Evolutionary conservation across 495 filamentous ascomycete species (phyloP), one percentile per base, ranked within the genome.

Genomic region (Aspergillus ellipticus): DNA sequence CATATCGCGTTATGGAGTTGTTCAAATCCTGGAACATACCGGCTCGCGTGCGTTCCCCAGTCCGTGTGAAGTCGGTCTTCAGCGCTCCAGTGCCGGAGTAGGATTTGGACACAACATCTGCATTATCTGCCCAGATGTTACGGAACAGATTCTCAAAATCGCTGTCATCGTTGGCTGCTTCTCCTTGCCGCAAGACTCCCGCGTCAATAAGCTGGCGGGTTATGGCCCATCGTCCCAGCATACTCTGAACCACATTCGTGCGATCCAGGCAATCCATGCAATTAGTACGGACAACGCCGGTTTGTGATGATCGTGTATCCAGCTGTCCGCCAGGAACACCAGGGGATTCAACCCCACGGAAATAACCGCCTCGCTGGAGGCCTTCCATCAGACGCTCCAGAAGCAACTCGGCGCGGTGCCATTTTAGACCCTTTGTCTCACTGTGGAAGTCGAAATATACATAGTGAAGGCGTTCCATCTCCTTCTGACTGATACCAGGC

Each of bases 201-300:
- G 92, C 75, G 62, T 97, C 94, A 49, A 81, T 80, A 31, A 98
- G 82, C 72, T 96, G 92, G 35, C 88, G 84, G 49, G 89, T 92
- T n/a, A 97, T 71, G 11, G 86, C 86, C 82, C 83, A 92, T 49
- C 91, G 87, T 17, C 87, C 94, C 17, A 98, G 79, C 88, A 96
- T 94, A 65, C 88, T 94, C 69, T 98, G 94, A 2, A 98, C 89
- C 9, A 98, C 91, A 67, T 98, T 98, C 48, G 94, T 98, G 51
- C 94, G 90, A 71, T 98, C 94, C 10, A 98, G 81, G 62, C 95
- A 98, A 74, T 98, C 94, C 94, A 98, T 97, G 71, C 94, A 98
- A 66, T 98, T 98, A 19, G 94, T 97, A 42, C 94, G 85, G 21
- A 98, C 90, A 9, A 97, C 92, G 57, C 86, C 88, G 4, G 82